Evolutionary conservation across 345 rosid genomes (phyloP), one percentile per base, ranked within the genome.

Genomic region (Boechera divaricarpa): DNA sequence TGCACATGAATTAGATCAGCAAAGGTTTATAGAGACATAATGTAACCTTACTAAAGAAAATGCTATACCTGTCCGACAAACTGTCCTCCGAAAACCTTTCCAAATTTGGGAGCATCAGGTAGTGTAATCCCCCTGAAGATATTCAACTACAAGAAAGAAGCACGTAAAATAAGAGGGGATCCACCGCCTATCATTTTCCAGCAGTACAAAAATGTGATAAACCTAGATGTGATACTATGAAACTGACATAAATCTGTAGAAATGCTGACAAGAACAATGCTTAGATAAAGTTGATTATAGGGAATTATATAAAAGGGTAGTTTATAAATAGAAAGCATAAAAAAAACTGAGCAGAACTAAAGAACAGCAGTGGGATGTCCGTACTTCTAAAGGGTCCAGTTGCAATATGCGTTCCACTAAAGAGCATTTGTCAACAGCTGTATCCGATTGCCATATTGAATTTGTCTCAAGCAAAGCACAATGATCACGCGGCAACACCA

Each of bases 1-100:
- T 45, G 35, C 66, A 33, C 18, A 35, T 63, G 21, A 42, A 24
- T 42, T 7, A 63, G 31, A 76, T 42, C 55, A 41, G 15, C 13
- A 42, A 21, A 60, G 39, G 35, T 61, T 53, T 53, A 70, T 29
- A 63, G 12, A 38, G 44, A 55, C 6, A 21, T 7, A 29, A 47
- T 58, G 67, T 47, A 57, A 48, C 35, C 28, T 29, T 59, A 32
- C 9, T 47, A 21, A 2, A 63, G 54, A 4, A 53, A n/a, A 59
- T 63, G 44, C 21, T 73, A 74, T 82, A 79, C 99, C 96, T 95
- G 99, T 69, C 97, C 99, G 41, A 91, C 73, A 53, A 95, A 86
- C 82, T 95, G 98, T 73, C 99, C 98, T 57, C 99, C 99, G 70
- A 92, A 95, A 60, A 95, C 97, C 79, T 89, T 92, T 28, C 97